Conservation (phyloP, 768 basidiomycete genomes). For the Termitomyces heimii region DNA sequence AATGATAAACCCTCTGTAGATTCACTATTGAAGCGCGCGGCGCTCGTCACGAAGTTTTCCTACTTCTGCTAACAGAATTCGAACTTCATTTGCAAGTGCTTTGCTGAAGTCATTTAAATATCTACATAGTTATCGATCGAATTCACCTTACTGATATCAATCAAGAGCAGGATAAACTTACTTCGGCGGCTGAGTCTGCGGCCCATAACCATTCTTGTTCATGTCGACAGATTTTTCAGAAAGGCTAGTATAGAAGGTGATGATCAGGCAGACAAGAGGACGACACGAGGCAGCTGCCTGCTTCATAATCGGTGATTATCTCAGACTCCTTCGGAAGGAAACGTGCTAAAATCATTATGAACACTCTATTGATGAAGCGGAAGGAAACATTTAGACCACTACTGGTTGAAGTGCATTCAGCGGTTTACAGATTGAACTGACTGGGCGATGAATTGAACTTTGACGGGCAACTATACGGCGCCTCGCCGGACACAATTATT, state of each 20-base stretch:
- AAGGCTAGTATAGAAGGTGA: neutral
- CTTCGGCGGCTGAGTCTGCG: slow-evolving; percentile 13
- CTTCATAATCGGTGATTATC: neutral
- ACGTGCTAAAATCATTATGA: neutral
- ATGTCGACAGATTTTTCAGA: neutral
- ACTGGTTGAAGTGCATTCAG: neutral
- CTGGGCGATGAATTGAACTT: neutral
- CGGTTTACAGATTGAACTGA: neutral
- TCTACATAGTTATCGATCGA: slow-evolving; percentile 21
- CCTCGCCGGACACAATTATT: no score
- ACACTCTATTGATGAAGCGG: neutral
- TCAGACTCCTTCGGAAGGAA: neutral
- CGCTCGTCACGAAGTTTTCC: slow-evolving; percentile 76
- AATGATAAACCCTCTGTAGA: neutral
- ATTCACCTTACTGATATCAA: neutral
- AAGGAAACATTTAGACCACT: neutral
- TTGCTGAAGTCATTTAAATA: slow-evolving; percentile 84
- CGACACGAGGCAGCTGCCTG: slow-evolving; percentile 6
- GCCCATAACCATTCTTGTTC: slow-evolving; percentile 15
- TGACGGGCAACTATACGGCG: no score
- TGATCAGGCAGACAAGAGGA: neutral
- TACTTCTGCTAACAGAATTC: slow-evolving; percentile 73
- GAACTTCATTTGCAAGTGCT: slow-evolving; percentile 73
- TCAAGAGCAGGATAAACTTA: neutral
- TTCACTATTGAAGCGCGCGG: slow-evolving; percentile 71